Evolutionary conservation across 495 filamentous ascomycete genomes (phyloP).

Genomic region (Penicillium dipodomyicola): DNA sequence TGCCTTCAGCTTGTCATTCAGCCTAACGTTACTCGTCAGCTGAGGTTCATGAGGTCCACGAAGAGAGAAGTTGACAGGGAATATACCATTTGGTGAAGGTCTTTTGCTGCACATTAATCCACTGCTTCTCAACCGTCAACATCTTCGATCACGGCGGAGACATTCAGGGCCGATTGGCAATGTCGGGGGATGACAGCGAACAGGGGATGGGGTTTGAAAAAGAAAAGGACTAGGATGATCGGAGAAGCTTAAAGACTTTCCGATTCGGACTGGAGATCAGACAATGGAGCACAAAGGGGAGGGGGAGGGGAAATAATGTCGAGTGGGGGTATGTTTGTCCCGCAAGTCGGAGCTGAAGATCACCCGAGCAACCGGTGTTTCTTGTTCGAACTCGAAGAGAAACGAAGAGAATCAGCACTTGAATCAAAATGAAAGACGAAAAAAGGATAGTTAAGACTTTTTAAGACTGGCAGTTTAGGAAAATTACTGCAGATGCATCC

Average conservation of each 20-base stretch:
- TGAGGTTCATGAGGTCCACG: background rate
- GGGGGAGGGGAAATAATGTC: constrained; percentile 5
- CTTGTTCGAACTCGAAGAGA: background rate
- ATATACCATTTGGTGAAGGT: constrained; percentile 97
- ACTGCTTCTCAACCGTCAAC: constrained; percentile 76
- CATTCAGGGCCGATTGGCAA: constrained; percentile 42
- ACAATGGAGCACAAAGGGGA: constrained; percentile 9
- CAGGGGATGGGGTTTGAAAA: background rate
- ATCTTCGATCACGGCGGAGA: constrained; percentile 42
- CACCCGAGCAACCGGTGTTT: constrained; percentile 24
- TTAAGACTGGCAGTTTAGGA: background rate
- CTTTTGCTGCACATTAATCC: constrained; percentile 97
- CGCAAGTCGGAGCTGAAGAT: constrained; percentile 16
- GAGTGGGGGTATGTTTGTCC: constrained; percentile 16
- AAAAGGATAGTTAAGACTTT: background rate
- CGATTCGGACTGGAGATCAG: constrained; percentile 11
- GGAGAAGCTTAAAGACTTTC: constrained; percentile 9
- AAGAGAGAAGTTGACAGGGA: background rate
- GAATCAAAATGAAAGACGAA: background rate
- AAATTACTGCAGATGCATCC: constrained; percentile 8
- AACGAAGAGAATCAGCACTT: background rate
- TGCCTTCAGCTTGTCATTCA: constrained; percentile 87
- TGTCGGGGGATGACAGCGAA: constrained; percentile 16
- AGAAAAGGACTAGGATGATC: constrained; percentile 8
- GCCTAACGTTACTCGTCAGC: constrained; percentile 49